Base-by-base conservation (phyloP, 2,329 filamentous ascomycete species). In the Paradendryphiella salina region DNA sequence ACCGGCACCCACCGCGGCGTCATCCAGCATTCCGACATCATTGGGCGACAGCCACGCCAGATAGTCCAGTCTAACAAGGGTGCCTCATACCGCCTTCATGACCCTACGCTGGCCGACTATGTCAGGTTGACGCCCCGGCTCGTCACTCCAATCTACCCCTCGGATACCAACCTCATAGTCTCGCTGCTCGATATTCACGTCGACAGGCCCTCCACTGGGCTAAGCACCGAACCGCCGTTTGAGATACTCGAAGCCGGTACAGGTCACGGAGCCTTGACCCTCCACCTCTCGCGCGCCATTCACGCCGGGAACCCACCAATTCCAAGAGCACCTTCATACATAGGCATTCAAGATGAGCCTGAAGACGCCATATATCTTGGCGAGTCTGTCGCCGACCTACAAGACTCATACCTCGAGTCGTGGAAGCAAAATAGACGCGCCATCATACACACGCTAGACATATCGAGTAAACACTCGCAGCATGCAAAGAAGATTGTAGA, bases 221-320 rank as follows among this genome's bases (percentile, higher is more conserved):
- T 74, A 29, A 53, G 15, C 48, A 49, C 47, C 32, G 54, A 42
- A 71, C 76, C 64, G 7, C 82, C 80, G 0, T 71, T 92, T 10
- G 87, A 93, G 66, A 88, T 94, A 36, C 85, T 94, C 44, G 90
- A 94, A 73, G 89, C 89, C 38, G 89, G 90, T 13, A 94, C 89
- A 3, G 90, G 89, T n/a, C 88, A 92, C 77, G 90, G 89, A 50
- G 85, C 86, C 28, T 73, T 94, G 50, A 93, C 89, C 0, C 73
- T 94, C 4, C 83, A 92, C 65, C 78, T 94, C 17, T 85, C 88
- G 23, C 82, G 88, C 44, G 88, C 88, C 2, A 83, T 94, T 37
- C 87, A 92, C 66, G 88, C 83, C 36, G 87, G 84, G 14, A 92
- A 92, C 64, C 75, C 82, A 2, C 73, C 77, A 3, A 74, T 80